phyloP scores from a whole-genome alignment of 192 early-diverging fungal genomes.

The Phycomyces nitens region DNA sequence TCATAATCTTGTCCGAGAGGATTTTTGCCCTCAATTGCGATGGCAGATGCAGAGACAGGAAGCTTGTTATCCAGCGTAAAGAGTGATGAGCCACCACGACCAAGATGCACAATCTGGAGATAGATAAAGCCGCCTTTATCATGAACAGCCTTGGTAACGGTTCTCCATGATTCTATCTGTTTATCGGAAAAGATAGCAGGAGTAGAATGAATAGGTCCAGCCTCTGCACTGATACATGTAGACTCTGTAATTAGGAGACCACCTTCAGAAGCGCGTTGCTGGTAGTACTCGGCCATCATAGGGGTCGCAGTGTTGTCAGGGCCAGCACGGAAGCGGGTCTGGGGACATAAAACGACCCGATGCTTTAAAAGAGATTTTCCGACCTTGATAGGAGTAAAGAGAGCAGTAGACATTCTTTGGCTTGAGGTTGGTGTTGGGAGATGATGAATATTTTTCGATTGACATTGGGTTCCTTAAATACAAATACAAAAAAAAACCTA shows the following conservation, averaged over 20 bases:
- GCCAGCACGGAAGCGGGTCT: constrained; percentile 16
- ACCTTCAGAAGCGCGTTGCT: constrained; percentile 15
- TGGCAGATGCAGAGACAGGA: constrained; percentile 26
- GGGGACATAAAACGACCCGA: constrained; percentile 21
- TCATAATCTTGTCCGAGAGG: constrained; percentile 2
- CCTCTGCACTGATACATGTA: constrained; percentile 9
- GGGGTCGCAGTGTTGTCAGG: constrained; percentile 3
- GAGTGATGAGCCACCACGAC: constrained; percentile 14
- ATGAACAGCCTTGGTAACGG: constrained; percentile 52
- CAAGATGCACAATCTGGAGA: constrained; percentile 50
- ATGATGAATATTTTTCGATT: no score
- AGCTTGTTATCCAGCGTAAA: neutral
- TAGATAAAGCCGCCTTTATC: constrained; percentile 52
- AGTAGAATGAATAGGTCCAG: constrained; percentile 12
- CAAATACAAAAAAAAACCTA: no score
- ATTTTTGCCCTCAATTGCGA: constrained; percentile 14
- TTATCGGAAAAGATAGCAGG: constrained; percentile 36
- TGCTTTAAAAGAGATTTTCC: constrained; percentile 15
- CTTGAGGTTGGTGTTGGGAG: no score
- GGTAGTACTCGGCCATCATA: constrained; percentile 19
- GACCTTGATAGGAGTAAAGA: constrained; percentile 23
- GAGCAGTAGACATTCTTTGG: constrained; percentile 1
- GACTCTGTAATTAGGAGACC: constrained; percentile 27
- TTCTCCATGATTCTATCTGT: constrained; percentile 48
- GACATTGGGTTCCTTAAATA: no score